Conservation (phyloP, 2,329 filamentous ascomycete species). For the Fusarium mangiferae region DNA sequence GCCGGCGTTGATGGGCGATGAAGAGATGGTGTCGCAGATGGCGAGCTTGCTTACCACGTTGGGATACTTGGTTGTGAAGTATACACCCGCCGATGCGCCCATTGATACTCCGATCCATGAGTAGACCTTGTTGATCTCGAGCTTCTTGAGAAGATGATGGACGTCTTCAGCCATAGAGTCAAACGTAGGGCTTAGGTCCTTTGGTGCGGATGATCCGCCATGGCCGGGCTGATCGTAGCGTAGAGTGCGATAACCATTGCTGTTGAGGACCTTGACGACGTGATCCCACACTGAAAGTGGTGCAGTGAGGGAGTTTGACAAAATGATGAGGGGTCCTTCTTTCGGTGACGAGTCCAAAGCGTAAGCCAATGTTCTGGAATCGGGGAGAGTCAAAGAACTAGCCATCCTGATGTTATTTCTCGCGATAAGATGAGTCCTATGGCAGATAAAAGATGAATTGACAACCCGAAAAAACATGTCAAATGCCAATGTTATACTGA, state of each 20-base stretch:
- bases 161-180: constrained; percentile 53
- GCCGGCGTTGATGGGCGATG: constrained; percentile 51
- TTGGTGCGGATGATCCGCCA: constrained; percentile 50
- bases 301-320: constrained; percentile 54
- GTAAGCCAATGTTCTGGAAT: constrained; percentile 46
- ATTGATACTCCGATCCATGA: constrained; percentile 59
- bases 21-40: constrained; percentile 54
- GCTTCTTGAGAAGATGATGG: constrained; percentile 46
- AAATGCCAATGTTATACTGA: background rate
- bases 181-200: constrained; percentile 52
- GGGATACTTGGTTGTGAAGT: constrained; percentile 53
- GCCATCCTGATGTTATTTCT: constrained; percentile 23
- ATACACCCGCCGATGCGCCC: constrained; percentile 54
- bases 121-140: constrained; percentile 47
- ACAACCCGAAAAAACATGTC: constrained; percentile 5
- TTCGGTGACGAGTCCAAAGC: constrained; percentile 39
- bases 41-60: constrained; percentile 51
- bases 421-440: background rate
- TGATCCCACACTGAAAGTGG: constrained; percentile 53
- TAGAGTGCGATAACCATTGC: constrained; percentile 52
- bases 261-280: constrained; percentile 49
- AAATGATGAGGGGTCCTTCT: constrained; percentile 48
- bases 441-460: background rate
- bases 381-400: constrained; percentile 39
- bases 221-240: constrained; percentile 58